Conservation (phyloP, 208 protist genomes). For the Leishmania gerbilli region DNA sequence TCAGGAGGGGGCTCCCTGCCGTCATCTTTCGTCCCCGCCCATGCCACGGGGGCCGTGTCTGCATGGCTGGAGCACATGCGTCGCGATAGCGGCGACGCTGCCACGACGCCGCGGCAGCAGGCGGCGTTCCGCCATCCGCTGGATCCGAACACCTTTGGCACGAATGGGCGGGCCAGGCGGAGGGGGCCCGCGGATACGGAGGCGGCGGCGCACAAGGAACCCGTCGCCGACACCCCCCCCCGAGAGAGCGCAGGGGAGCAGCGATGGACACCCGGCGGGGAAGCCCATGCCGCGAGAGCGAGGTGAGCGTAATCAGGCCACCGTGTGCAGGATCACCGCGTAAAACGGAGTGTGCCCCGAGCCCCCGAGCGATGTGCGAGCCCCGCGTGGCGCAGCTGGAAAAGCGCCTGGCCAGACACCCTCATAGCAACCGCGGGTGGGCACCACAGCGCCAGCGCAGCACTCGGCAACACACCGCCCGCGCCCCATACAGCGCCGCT, state of each 20-base stretch:
- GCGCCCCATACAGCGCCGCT: too few relatives aligned
- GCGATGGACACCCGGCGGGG: not conserved
- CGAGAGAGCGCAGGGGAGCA: not conserved
- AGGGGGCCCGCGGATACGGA: not conserved
- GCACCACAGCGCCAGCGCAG: too few relatives aligned
- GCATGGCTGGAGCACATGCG: not conserved
- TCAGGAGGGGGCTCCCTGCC: too few relatives aligned
- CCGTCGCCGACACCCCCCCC: not conserved
- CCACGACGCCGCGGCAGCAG: not conserved
- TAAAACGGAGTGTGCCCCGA: too few relatives aligned
- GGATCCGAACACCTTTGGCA: not conserved
- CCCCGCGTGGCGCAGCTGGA: too few relatives aligned
- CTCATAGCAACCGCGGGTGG: too few relatives aligned
- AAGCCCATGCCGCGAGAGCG: not conserved
- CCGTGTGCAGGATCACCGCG: not conserved
- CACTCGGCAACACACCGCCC: too few relatives aligned
- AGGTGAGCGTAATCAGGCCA: not conserved
- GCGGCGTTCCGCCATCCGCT: not conserved
- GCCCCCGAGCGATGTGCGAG: too few relatives aligned
- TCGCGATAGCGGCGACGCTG: not conserved
- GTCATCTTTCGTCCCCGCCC: not conserved
- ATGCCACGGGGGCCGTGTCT: not conserved
- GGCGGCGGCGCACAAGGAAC: not conserved
- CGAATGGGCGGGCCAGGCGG: not conserved
- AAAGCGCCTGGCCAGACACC: too few relatives aligned